Evolutionary conservation across 805 yeast species (phyloP), one percentile per base, ranked within the genome.

Genomic region (Schizosaccharomyces octosporus): DNA sequence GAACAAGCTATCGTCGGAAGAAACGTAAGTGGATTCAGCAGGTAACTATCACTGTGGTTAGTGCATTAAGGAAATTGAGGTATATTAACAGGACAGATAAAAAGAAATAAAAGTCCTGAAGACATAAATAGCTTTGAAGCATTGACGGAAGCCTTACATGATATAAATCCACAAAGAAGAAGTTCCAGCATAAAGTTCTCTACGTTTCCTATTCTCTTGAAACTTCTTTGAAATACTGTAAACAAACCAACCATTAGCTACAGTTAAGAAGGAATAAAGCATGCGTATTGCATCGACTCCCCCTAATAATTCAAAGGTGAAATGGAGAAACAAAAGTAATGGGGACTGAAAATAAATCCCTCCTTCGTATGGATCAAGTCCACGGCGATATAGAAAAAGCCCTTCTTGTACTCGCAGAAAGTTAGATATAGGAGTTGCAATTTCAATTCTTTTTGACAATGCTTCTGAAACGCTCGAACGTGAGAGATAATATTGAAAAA

Each of bases 21-120:
- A 2, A 88, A 70, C n/a, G 81, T 73, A 66, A 89, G 74, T 7
- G 98, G 98, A 69, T 88, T 93, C 67, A 87, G 77, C 39, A 84
- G 75, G 69, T 84, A 90, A 60, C 66, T 64, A 27, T 19, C 17
- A 36, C 17, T 9, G n/a, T 45, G 13, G 51, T 45, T 45, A 45
- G 51, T 45, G n/a, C 21, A 45, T 6, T 17, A 6, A 9, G 4
- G 5, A 24, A 36, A 9, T 36, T 13, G 17, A 13, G 11, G 3
- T 17, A 36, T 31, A 31, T 31, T 6, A 36, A 36, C 2, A 36
- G 2, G 41, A 36, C 3, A 1, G 4, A 2, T 36, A 11, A 36
- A 36, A 36, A 36, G 11, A 5, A 36, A 13, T 3, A 36, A 9
- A 13, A 36, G 15, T 1, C 13, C 17, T 36, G 11, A 36, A 11